Base-by-base conservation (phyloP, 208 protist genomes). In the Crithidia thermophila region DNA sequence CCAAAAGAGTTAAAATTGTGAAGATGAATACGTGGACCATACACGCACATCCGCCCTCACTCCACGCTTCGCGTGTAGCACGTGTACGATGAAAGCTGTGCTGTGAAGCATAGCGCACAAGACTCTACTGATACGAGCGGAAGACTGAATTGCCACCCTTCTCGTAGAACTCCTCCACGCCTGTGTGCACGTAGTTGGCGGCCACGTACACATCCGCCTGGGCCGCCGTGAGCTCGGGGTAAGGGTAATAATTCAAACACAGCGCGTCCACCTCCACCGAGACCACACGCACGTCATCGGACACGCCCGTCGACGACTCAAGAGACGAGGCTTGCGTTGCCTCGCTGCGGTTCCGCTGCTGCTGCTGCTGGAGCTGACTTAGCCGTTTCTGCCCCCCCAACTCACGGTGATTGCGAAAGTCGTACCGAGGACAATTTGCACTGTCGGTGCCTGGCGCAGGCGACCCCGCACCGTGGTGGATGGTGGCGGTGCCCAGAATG, bases 171-270 rank as follows among this genome's bases (percentile, higher is more conserved):
- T 88, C 81, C 13, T 88, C 75, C 2, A 94, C 67, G 20, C 88
- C 85, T n/a, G 68, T 14, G 46, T 84, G 81, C 27, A 88, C 84
- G 64, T 94, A 94, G 67, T 94, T 92, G 11, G 88, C 85, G 0
- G 88, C 31, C 8, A 94, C 75, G 72, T 94, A 94, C 42, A 79
- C 68, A 5, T 51, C 66, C 8, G 88, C 88, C 66, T 94, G 88
- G 2, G 47, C 77, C 14, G 42, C 56, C 4, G 85, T 80, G 16
- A 94, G 71, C 28, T 84, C 63, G 0, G 88, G 88, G 53, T 94
- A 94, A 23, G 85, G 84, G 21, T 74, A 65, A 50, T 94, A 94
- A 47, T 69, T 50, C 23, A 94, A 30, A 16, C 79, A 71, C 46
- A 91, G 67, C 16, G 83, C 85, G 57, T 92, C 88, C 39, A 94